Evolutionary conservation across 257 asterid species (phyloP).

Genomic region (Linaria vulgaris): DNA sequence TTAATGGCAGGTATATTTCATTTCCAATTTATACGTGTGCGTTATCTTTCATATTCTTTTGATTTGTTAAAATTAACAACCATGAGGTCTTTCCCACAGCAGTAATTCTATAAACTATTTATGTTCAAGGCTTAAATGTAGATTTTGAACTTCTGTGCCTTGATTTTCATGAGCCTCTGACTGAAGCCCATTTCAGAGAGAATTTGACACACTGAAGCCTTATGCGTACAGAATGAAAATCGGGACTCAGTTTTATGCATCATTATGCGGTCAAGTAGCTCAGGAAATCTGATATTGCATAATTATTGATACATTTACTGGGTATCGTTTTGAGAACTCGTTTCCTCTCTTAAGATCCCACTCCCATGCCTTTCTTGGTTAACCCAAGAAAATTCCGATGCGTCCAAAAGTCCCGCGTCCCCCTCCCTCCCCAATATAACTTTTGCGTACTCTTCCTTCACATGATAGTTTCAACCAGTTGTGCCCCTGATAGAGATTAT

Average conservation of each 20-base stretch:
- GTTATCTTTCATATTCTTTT: conserved; percentile 19
- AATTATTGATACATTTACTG: not conserved
- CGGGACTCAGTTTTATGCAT: not conserved
- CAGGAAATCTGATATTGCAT: not conserved
- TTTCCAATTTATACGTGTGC: conserved; percentile 19
- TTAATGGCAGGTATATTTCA: conserved; percentile 46
- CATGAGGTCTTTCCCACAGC: conserved; percentile 11
- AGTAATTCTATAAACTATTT: conserved; percentile 8
- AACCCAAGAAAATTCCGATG: too few species aligned
- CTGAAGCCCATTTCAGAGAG: not conserved
- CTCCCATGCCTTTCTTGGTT: too few species aligned
- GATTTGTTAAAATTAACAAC: conserved; percentile 12
- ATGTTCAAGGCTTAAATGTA: conserved; percentile 12
- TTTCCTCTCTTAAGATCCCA: too few species aligned
- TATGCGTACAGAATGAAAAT: not conserved
- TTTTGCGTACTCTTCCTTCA: not conserved
- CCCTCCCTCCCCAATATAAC: too few species aligned
- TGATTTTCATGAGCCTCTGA: conserved; percentile 2
- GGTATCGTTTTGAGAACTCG: not conserved
- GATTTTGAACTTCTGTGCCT: conserved; percentile 7
- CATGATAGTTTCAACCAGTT: not conserved
- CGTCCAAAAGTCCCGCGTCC: too few species aligned
- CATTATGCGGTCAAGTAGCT: not conserved
- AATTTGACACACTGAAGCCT: not conserved
- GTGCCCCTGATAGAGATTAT: too few species aligned